These are phyloP conservation scores for Auricularia heimuer DNA, from an alignment of 768 basidiomycete species.

Conservation along the genomic window DNA sequence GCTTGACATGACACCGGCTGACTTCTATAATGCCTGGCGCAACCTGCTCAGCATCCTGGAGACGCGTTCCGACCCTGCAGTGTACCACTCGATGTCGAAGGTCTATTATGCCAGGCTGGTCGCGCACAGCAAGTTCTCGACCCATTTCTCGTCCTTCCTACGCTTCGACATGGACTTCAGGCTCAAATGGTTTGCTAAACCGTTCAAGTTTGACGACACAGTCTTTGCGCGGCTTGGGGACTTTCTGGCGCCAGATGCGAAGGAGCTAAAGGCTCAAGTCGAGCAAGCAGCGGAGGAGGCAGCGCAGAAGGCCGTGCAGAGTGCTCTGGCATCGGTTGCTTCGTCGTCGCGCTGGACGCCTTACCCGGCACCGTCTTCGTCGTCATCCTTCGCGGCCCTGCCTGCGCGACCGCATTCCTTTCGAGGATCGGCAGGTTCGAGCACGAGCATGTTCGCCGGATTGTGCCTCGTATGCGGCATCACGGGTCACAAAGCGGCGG, in stretches of 20 bases:
- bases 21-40: neutral
- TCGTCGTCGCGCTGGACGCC: neutral
- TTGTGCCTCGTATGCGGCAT: neutral
- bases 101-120: neutral
- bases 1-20: neutral
- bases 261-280: neutral
- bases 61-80: neutral
- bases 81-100: neutral
- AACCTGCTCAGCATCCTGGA: neutral
- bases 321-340: neutral
- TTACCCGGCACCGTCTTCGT: neutral
- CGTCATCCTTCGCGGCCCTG: neutral
- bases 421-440: neutral
- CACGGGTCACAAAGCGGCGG: neutral
- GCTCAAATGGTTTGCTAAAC: neutral
- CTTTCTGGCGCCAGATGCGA: neutral
- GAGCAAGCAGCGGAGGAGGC: neutral
- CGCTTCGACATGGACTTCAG: neutral
- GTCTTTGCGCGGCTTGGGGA: neutral
- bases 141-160: neutral
- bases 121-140: neutral
- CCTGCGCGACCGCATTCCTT: neutral
- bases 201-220: neutral
- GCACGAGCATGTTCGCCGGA: neutral
- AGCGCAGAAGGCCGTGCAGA: neutral